Evolutionary conservation across 108 stramenopile genomes (phyloP).

Genomic region (Cyclotella distinguenda): DNA sequence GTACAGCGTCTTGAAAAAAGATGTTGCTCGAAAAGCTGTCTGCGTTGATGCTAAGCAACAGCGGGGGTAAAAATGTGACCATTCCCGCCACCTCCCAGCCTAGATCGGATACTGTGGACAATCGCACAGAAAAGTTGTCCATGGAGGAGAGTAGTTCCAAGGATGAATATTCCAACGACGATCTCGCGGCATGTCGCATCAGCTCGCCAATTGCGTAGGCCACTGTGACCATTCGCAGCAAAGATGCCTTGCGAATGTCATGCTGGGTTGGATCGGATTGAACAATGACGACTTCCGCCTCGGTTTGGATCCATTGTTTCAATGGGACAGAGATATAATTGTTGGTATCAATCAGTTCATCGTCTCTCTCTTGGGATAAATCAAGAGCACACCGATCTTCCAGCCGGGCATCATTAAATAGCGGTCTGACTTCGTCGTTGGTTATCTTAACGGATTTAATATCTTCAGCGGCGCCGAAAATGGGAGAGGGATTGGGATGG

Average conservation of each 20-base stretch:
- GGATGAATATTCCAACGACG: not conserved
- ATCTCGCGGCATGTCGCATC: not conserved
- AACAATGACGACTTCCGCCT: too few species aligned
- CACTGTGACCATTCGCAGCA: constrained; percentile 23
- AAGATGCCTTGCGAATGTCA: constrained; percentile 6
- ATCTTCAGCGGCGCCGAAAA: too few species aligned
- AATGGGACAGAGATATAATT: too few species aligned
- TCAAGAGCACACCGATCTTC: too few species aligned
- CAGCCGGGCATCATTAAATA: too few species aligned
- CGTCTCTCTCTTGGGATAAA: too few species aligned
- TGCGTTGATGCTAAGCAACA: not conserved
- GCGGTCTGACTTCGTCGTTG: too few species aligned
- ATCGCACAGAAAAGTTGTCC: not conserved
- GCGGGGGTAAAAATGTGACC: not conserved
- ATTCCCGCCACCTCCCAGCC: constrained; percentile 9
- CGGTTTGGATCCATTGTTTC: too few species aligned
- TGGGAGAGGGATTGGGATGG: too few species aligned
- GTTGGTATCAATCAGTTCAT: too few species aligned
- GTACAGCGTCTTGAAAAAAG: not conserved
- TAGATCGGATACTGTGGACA: not conserved
- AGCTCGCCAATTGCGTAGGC: constrained; percentile 22
- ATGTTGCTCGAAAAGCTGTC: not conserved
- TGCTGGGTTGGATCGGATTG: too few species aligned
- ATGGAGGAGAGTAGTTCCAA: not conserved
- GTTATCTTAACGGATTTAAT: too few species aligned